Percentiles rank a stretch among this genome's conserved stretches.
Conservation (phyloP, 1,284 basidiomycete species). For the Trametes polyzona region DNA sequence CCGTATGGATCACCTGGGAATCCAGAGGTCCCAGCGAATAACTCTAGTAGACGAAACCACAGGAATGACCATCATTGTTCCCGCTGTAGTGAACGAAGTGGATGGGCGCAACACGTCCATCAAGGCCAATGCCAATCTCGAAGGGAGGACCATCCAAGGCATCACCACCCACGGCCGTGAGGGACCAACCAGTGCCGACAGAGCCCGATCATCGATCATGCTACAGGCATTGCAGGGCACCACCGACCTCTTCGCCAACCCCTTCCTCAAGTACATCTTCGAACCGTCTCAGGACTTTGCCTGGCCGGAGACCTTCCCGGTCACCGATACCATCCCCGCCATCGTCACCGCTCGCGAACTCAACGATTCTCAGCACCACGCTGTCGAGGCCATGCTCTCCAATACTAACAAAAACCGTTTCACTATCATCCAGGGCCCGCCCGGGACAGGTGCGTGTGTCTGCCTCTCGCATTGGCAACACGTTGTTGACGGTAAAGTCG, state of each 20-base stretch:
- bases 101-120: conserved; percentile 31
- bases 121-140: conserved; percentile 24
- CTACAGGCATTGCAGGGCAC: conserved; percentile 55
- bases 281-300: conserved; percentile 22
- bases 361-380: conserved; percentile 58
- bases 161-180: conserved; percentile 51
- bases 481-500: conserved; percentile 16
- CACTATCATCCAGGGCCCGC: conserved; percentile 61
- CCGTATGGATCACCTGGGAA: too few species aligned
- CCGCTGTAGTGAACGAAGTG: conserved; percentile 34
- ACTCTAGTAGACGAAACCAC: conserved; percentile 16
- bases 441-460: conserved; percentile 41
- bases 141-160: conserved; percentile 29
- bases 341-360: conserved; percentile 35
- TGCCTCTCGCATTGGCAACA: not conserved
- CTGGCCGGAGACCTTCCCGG: conserved; percentile 34
- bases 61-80: conserved; percentile 25
- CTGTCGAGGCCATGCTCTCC: conserved; percentile 58
- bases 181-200: conserved; percentile 56
- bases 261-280: conserved; percentile 60
- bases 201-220: conserved; percentile 45
- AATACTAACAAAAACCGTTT: conserved; percentile 41
- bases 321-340: conserved; percentile 20
- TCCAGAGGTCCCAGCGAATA: conserved; percentile 13
- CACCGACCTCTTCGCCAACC: conserved; percentile 45